Evolutionary conservation across 805 yeast genomes (phyloP).

Genomic region (Monosporozyma aquatica): DNA sequence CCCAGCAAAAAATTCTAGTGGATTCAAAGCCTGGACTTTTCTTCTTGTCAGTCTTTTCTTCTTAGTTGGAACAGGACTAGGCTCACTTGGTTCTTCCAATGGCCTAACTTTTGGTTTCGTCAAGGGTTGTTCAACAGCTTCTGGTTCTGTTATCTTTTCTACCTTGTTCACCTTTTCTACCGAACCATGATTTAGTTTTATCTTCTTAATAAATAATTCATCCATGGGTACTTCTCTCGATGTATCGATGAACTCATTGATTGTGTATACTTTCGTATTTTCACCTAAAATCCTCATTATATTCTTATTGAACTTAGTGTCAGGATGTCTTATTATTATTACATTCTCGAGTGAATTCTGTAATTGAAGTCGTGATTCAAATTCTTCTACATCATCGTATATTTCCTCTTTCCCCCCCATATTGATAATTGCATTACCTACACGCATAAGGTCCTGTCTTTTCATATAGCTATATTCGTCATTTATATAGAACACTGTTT

Average conservation of each 20-base stretch:
- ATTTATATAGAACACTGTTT: background rate
- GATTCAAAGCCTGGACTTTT: conserved; percentile 30
- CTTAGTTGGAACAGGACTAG: conserved; percentile 9
- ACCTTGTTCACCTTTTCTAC: background rate
- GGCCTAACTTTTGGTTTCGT: background rate
- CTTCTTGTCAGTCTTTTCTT: conserved; percentile 18
- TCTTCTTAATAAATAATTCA: background rate
- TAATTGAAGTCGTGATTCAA: background rate
- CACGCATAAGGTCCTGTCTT: background rate
- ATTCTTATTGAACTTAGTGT: background rate
- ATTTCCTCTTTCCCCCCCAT: background rate
- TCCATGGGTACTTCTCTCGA: background rate
- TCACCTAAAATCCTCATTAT: background rate
- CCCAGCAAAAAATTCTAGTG: conserved; percentile 34
- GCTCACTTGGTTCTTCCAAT: background rate
- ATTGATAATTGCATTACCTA: background rate
- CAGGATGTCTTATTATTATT: background rate
- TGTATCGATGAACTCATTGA: background rate
- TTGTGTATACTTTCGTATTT: background rate
- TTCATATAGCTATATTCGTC: background rate
- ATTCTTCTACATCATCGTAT: background rate
- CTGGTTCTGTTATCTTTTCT: no score
- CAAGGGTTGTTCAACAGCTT: background rate
- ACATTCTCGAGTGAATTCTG: background rate
- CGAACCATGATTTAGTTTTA: background rate